A percentile compares a stretch with the other conserved stretches of the same genome.
Conservation (phyloP, 169 alveolate genomes). For the Eimeria tenella region DNA sequence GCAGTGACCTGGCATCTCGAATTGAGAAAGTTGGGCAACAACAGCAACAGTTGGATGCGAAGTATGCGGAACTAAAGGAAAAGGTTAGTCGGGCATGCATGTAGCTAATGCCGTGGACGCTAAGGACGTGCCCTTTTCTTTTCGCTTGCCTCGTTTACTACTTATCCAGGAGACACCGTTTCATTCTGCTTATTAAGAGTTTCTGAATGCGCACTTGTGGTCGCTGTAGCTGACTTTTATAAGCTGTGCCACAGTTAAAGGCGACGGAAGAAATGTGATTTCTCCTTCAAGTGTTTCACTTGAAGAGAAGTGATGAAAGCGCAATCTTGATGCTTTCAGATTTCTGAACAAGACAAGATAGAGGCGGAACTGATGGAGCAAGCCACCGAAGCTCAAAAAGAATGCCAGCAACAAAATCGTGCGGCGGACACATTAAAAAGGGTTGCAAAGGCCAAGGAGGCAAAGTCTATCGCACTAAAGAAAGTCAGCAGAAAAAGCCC, state of each 20-base stretch:
- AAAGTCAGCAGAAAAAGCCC: background rate
- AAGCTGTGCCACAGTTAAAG: no score
- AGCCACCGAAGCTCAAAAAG: constrained; percentile 6
- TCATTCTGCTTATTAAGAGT: no score
- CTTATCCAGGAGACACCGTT: no score
- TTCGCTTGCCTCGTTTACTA: no score
- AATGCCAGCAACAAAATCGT: background rate
- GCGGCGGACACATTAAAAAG: constrained; percentile 35
- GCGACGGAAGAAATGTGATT: no score
- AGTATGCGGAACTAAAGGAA: constrained; percentile 17
- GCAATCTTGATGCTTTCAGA: background rate
- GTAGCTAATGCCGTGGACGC: no score
- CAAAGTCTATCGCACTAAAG: background rate
- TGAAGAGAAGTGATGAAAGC: background rate
- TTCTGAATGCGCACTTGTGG: no score
- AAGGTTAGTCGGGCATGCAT: background rate
- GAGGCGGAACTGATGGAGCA: background rate
- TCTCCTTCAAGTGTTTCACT: no score
- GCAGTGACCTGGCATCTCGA: constrained; percentile 26
- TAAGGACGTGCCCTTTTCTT: no score
- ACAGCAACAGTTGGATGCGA: constrained; percentile 47
- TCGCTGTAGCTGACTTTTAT: no score
- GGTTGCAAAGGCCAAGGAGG: constrained; percentile 19
- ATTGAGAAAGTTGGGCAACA: constrained; percentile 7
- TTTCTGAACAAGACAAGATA: background rate